Evolutionary conservation across 768 basidiomycete species (phyloP).

Genomic region (Daedaleopsis nitida): DNA sequence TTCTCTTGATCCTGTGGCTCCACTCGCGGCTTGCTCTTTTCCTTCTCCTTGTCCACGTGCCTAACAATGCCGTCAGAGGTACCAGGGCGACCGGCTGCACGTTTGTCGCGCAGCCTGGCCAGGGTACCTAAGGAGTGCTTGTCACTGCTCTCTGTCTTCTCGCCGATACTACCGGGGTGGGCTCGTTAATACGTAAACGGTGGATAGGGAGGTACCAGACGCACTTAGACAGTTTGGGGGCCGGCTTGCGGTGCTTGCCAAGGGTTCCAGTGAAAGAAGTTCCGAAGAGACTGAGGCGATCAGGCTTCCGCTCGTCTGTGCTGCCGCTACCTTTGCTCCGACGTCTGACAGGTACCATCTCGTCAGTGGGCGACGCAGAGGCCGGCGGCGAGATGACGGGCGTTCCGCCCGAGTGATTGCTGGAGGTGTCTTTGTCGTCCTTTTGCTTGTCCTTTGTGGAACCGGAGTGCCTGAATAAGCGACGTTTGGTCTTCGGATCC

Average conservation of each 20-base stretch:
- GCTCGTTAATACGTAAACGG: conserved; percentile 9
- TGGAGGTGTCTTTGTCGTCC: conserved; percentile 24
- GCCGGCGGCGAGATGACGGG: conserved; percentile 14
- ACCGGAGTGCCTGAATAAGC: conserved; percentile 63
- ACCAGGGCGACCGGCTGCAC: conserved; percentile 44
- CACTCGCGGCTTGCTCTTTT: conserved; percentile 27
- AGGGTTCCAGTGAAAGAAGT: conserved; percentile 59
- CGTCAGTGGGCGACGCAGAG: conserved; percentile 13
- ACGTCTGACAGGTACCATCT: conserved; percentile 27
- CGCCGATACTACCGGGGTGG: conserved; percentile 31
- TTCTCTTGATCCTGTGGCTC: conserved; percentile 29
- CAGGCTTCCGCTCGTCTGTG: conserved; percentile 49
- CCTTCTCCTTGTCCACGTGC: conserved; percentile 18
- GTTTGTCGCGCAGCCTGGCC: conserved; percentile 38
- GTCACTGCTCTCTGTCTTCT: conserved; percentile 42
- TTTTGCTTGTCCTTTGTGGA: conserved; percentile 29
- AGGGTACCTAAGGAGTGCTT: conserved; percentile 36
- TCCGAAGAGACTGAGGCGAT: conserved; percentile 85
- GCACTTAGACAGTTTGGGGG: conserved; percentile 70
- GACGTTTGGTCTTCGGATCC: conserved; percentile 43
- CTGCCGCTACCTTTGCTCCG: conserved; percentile 53
- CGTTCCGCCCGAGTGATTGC: conserved; percentile 28
- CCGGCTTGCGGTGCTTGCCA: conserved; percentile 78
- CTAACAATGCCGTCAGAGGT: conserved; percentile 38
- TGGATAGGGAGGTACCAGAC: conserved; percentile 32